Conservation (phyloP, 495 filamentous ascomycete genomes). For the Penicillium goetzii region DNA sequence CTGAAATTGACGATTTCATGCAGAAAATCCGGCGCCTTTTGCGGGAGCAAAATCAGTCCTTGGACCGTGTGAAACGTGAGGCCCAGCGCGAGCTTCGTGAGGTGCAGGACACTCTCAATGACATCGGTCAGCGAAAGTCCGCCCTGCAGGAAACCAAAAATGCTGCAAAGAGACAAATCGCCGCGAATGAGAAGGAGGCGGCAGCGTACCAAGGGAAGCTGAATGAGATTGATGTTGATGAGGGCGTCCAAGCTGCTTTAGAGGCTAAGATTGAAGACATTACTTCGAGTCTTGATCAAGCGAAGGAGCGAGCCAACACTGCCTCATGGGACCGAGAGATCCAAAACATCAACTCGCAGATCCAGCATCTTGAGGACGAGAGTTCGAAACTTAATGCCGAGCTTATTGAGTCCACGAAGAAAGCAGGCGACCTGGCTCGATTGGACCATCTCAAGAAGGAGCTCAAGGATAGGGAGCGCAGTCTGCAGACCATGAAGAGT, state of each 20-base stretch:
- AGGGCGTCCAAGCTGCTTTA: constrained; percentile 75
- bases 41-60: constrained; percentile 73
- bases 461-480: constrained; percentile 67
- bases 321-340: constrained; percentile 72
- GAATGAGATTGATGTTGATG: constrained; percentile 74
- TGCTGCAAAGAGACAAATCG: constrained; percentile 68
- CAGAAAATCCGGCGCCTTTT: constrained; percentile 72
- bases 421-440: constrained; percentile 76
- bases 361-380: constrained; percentile 69
- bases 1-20: constrained; percentile 74
- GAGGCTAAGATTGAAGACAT: constrained; percentile 73
- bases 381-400: constrained; percentile 71
- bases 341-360: constrained; percentile 59
- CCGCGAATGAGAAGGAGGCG: constrained; percentile 68
- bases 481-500: constrained; percentile 73
- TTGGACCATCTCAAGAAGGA: constrained; percentile 80
- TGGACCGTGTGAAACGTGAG: constrained; percentile 74
- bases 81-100: constrained; percentile 70
- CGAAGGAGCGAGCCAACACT: constrained; percentile 61
- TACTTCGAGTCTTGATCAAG: constrained; percentile 60
- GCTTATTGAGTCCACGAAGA: constrained; percentile 75
- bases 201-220: constrained; percentile 64
- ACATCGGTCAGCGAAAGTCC: constrained; percentile 69
- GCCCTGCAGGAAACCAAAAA: constrained; percentile 71
- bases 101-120: constrained; percentile 66